Conservation (phyloP, 495 filamentous ascomycete species). For the Hypoxylon fragiforme region DNA sequence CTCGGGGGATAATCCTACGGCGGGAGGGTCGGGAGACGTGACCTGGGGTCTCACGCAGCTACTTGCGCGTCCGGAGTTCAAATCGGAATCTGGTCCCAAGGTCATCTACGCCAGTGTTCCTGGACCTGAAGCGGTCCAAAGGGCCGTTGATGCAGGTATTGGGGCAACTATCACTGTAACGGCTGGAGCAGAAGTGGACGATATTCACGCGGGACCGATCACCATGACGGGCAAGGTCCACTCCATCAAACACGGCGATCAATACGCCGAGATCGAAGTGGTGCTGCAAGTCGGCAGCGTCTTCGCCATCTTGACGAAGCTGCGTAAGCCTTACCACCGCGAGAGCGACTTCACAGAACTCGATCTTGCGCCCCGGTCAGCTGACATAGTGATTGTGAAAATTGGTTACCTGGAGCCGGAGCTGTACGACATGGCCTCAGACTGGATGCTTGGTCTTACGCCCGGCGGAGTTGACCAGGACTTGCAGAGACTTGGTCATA, state of each 20-base stretch:
- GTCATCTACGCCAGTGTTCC: constrained; percentile 63
- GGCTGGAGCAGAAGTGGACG: constrained; percentile 58
- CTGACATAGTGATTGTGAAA: constrained; percentile 61
- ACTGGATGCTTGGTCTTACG: constrained; percentile 60
- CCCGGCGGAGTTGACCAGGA: constrained; percentile 62
- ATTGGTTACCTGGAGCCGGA: constrained; percentile 64
- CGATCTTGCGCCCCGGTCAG: constrained; percentile 48
- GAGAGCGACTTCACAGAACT: constrained; percentile 59
- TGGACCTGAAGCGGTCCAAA: constrained; percentile 50
- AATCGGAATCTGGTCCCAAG: constrained; percentile 40
- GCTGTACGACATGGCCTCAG: constrained; percentile 57
- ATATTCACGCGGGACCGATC: constrained; percentile 55
- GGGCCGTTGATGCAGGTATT: constrained; percentile 52
- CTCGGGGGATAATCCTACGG: constrained; percentile 62
- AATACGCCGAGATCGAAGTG: constrained; percentile 52
- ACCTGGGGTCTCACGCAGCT: constrained; percentile 56
- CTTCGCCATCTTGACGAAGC: constrained; percentile 58
- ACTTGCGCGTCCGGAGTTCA: constrained; percentile 53
- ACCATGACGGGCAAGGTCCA: constrained; percentile 58
- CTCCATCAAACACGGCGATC: constrained; percentile 57
- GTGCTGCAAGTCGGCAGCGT: constrained; percentile 58
- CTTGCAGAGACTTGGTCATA: constrained; percentile 52
- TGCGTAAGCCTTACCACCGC: constrained; percentile 61
- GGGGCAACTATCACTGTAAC: constrained; percentile 57
- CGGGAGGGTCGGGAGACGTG: constrained; percentile 60